Percentiles rank a stretch among this genome's conserved stretches.
Evolutionary conservation across 2,329 filamentous ascomycete genomes (phyloP).

Genomic region (Curvularia sp.): DNA sequence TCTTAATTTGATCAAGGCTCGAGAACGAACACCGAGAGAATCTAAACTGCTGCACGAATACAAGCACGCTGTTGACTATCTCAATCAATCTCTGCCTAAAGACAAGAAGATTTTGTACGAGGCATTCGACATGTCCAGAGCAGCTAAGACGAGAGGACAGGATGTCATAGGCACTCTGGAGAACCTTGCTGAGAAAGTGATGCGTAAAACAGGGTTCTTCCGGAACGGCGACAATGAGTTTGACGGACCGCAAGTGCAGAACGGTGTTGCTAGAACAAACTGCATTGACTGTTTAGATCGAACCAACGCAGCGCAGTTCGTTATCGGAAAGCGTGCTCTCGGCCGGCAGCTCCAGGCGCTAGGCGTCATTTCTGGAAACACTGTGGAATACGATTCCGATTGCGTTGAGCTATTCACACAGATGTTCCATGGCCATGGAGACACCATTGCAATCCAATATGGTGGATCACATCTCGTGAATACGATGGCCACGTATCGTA

Average conservation of each 20-base stretch:
- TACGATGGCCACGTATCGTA: constrained; percentile 98
- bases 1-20: constrained; percentile 84
- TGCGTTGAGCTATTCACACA: constrained; percentile 95
- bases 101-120: constrained; percentile 90
- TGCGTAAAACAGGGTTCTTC: constrained; percentile 89
- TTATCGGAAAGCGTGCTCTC: constrained; percentile 92
- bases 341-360: constrained; percentile 91
- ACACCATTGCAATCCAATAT: constrained; percentile 97
- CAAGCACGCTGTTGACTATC: constrained; percentile 83
- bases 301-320: constrained; percentile 97
- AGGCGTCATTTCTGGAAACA: constrained; percentile 80
- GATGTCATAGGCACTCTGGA: constrained; percentile 95
- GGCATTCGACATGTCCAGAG: constrained; percentile 97
- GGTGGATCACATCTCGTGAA: constrained; percentile 97
- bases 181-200: constrained; percentile 84
- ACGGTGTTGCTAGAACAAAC: constrained; percentile 92
- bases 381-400: constrained; percentile 92
- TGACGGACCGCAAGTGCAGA: constrained; percentile 75
- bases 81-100: constrained; percentile 89
- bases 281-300: constrained; percentile 98
- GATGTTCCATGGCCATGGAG: constrained; percentile 96
- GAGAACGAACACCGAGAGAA: constrained; percentile 87
- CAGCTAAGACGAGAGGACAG: constrained; percentile 86
- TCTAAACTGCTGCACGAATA: constrained; percentile 90
- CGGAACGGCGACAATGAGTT: constrained; percentile 82